Percentiles rank a stretch among this genome's conserved stretches.
Conservation (phyloP, 2,329 filamentous ascomycete genomes). For the Zymoseptoria pseudotritici region DNA sequence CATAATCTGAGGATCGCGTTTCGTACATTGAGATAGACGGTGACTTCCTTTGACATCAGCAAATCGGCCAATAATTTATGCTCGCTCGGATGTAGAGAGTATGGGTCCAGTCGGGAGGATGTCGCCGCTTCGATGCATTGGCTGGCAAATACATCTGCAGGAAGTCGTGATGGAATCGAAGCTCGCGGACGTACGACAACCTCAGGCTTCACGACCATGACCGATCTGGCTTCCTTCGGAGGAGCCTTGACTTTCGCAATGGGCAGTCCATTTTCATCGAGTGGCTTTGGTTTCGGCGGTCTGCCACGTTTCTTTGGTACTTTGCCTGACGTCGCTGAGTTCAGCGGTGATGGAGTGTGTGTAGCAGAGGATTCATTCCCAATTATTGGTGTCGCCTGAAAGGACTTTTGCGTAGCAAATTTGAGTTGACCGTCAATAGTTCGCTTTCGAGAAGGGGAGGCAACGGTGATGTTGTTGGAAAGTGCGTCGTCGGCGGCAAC, state of each 20-base stretch:
- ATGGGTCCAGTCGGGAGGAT: conserved; percentile 81
- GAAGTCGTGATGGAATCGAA: conserved; percentile 71
- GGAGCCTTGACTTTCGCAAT: conserved; percentile 1
- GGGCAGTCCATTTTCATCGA: conserved; percentile 12
- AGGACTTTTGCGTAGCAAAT: conserved; percentile 2
- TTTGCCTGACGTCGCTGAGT: neutral
- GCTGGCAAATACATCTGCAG: conserved; percentile 71
- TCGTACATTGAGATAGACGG: conserved; percentile 89
- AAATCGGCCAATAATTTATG: conserved; percentile 72
- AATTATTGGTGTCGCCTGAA: neutral
- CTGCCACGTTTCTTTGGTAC: conserved; percentile 25
- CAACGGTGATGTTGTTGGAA: conserved; percentile 3
- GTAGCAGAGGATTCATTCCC: conserved; percentile 2
- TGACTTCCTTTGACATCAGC: conserved; percentile 82
- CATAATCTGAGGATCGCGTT: conserved; percentile 90
- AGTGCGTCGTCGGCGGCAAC: conserved; percentile 21
- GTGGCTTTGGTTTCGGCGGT: conserved; percentile 21
- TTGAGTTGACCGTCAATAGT: conserved; percentile 26
- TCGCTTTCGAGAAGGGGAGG: conserved; percentile 20
- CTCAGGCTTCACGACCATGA: conserved; percentile 19
- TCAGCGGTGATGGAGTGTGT: conserved; percentile 5
- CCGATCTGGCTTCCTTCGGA: conserved; percentile 16
- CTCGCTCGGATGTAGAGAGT: conserved; percentile 76
- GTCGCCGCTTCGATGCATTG: conserved; percentile 88
- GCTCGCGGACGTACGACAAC: conserved; percentile 39